Percentiles rank a stretch among this genome's conserved stretches.
Conservation (phyloP, 192 early-diverging fungal genomes). For the Podila horticola region DNA sequence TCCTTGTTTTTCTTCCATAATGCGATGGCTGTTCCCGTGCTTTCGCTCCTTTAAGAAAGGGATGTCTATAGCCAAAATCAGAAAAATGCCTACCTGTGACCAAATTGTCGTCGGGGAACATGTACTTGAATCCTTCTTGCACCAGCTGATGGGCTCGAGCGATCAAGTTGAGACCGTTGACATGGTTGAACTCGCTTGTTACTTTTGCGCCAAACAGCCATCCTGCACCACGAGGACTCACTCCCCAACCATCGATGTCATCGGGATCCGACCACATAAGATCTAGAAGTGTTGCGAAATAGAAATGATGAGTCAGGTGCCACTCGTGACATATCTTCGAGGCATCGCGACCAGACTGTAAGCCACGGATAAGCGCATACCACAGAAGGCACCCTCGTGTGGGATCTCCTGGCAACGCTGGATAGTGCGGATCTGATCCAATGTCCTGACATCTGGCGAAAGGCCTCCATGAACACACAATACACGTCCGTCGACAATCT, state of each 20-base stretch:
- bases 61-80: neutral
- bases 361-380: constrained; percentile 11
- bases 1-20: neutral
- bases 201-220: constrained; percentile 97
- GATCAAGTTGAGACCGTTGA: constrained; percentile 90
- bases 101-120: constrained; percentile 92
- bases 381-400: constrained; percentile 93
- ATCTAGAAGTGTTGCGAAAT: constrained; percentile 60
- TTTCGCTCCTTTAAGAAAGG: constrained; percentile 37
- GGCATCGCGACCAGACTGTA: neutral
- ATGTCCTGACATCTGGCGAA: constrained; percentile 91
- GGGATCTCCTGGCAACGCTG: constrained; percentile 95
- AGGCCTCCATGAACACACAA: constrained; percentile 94
- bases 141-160: constrained; percentile 98
- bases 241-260: constrained; percentile 92
- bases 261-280: constrained; percentile 98
- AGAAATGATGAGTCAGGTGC: constrained; percentile 3
- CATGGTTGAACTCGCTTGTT: constrained; percentile 95
- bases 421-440: constrained; percentile 96
- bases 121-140: constrained; percentile 98
- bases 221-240: constrained; percentile 92
- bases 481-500: constrained; percentile 95
- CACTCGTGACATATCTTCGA: neutral
- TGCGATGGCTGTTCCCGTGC: constrained; percentile 54
- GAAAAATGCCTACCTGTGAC: constrained; percentile 69